Evolutionary conservation across 371 early-diverging fungal genomes (phyloP).

Genomic region (Mortierella sp.): DNA sequence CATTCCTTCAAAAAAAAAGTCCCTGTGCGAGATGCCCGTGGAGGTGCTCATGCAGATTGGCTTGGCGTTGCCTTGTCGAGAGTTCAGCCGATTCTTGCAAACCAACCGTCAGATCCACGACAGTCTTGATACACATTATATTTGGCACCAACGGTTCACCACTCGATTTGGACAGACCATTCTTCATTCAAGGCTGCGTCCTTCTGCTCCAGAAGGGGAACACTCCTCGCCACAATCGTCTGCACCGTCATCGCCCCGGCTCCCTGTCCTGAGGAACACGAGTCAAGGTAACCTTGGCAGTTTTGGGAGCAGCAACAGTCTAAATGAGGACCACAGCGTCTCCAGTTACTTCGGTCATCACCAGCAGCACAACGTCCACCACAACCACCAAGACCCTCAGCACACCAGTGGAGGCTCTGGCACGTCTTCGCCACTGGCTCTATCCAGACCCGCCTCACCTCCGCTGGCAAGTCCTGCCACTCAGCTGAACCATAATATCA

Average conservation of each 20-base stretch:
- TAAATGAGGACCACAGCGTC: neutral
- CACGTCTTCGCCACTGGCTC: neutral
- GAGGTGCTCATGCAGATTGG: conserved; percentile 38
- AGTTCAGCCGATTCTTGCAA: conserved; percentile 36
- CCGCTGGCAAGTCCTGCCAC: too few species aligned
- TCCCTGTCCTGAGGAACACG: neutral
- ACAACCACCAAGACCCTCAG: conserved; percentile 1
- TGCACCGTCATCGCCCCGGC: neutral
- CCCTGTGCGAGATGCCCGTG: conserved; percentile 17
- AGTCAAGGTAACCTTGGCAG: too few species aligned
- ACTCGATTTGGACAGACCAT: conserved; percentile 35
- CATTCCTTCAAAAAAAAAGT: neutral
- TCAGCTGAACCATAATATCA: neutral
- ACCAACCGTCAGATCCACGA: conserved; percentile 21
- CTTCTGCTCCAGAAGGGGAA: neutral
- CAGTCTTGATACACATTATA: conserved; percentile 25
- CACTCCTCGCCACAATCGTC: neutral
- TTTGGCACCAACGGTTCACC: conserved; percentile 43
- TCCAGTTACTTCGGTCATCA: neutral
- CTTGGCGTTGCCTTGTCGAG: conserved; percentile 18
- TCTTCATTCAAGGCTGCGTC: conserved; percentile 12
- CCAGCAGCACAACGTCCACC: neutral
- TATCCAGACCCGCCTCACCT: conserved; percentile 1
- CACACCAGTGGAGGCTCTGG: conserved; percentile 18
- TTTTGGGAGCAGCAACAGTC: too few species aligned